A percentile compares a stretch with the other conserved stretches of the same genome.
phyloP scores from a whole-genome alignment of 257 asterid genomes.

The Haberlea rhodopensis region DNA sequence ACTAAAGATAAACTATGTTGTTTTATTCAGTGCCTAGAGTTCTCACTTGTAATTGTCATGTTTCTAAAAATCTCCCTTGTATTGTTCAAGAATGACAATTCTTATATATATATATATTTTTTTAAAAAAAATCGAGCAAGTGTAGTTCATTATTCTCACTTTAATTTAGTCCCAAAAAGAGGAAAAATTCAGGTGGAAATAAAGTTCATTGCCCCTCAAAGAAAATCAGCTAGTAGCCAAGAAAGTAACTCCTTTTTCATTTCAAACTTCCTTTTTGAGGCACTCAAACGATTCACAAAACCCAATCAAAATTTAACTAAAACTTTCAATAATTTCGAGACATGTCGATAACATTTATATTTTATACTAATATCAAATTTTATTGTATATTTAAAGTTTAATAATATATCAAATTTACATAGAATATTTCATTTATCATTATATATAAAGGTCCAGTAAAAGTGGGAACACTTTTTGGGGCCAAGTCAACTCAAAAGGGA shows the following conservation, averaged over 20 bases:
- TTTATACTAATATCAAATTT: too few species aligned
- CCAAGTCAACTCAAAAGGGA: constrained; percentile 80
- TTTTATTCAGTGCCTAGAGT: too few species aligned
- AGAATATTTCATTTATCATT: neutral
- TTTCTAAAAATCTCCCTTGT: too few species aligned
- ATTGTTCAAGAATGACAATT: too few species aligned
- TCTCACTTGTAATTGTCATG: too few species aligned
- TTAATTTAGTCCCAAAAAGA: constrained; percentile 49
- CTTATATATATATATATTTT: too few species aligned
- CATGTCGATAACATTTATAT: neutral
- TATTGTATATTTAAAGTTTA: neutral
- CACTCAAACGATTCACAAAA: constrained; percentile 44
- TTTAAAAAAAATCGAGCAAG: constrained; percentile 30
- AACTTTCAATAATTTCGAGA: constrained; percentile 22
- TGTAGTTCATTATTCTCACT: constrained; percentile 59
- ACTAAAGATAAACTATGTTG: too few species aligned
- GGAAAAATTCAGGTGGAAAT: constrained; percentile 41
- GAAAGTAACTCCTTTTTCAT: constrained; percentile 59
- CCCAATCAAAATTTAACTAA: constrained; percentile 15
- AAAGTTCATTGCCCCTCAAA: constrained; percentile 59
- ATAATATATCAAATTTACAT: neutral
- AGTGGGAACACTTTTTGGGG: constrained; percentile 54
- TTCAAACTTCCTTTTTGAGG: constrained; percentile 66
- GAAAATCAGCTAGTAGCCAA: constrained; percentile 80
- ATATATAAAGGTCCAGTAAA: constrained; percentile 34